phyloP scores from a whole-genome alignment of 2,329 filamentous ascomycete species.

The Xylaria sp. region DNA sequence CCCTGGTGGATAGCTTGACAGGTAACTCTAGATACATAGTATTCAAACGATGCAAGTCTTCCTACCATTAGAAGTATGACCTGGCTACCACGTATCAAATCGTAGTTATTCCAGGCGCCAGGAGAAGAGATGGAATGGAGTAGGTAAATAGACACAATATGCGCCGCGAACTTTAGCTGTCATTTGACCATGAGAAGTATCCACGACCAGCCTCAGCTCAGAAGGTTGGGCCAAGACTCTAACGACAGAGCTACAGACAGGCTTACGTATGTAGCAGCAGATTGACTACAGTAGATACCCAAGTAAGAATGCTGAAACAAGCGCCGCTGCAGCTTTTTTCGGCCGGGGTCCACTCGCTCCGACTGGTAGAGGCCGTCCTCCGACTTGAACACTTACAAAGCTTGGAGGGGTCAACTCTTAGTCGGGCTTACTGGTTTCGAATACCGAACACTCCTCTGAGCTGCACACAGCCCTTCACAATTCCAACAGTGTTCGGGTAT shows the following conservation, averaged over 20 bases:
- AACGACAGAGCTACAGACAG: too few relatives aligned
- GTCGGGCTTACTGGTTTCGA: constrained; percentile 25
- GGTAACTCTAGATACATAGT: too few relatives aligned
- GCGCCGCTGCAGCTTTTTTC: neutral
- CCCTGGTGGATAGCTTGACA: too few relatives aligned
- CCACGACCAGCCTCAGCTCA: too few relatives aligned
- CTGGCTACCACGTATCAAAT: too few relatives aligned
- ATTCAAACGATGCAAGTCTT: too few relatives aligned
- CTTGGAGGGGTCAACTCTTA: constrained; percentile 16
- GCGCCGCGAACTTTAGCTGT: neutral
- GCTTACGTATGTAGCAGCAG: neutral
- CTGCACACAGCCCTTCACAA: neutral
- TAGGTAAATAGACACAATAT: too few relatives aligned
- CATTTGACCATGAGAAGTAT: neutral
- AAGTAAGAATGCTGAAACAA: constrained; percentile 7
- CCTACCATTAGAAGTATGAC: too few relatives aligned
- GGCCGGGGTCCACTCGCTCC: neutral
- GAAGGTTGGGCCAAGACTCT: too few relatives aligned
- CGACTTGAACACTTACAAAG: constrained; percentile 3
- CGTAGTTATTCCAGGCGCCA: too few relatives aligned
- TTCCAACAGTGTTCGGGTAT: constrained; percentile 31
- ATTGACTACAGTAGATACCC: neutral
- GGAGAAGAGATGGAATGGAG: too few relatives aligned
- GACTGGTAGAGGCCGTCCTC: constrained; percentile 1
- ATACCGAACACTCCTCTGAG: constrained; percentile 11